phyloP scores from a whole-genome alignment of 2,329 filamentous ascomycete species.

The Cytospora leucostoma region DNA sequence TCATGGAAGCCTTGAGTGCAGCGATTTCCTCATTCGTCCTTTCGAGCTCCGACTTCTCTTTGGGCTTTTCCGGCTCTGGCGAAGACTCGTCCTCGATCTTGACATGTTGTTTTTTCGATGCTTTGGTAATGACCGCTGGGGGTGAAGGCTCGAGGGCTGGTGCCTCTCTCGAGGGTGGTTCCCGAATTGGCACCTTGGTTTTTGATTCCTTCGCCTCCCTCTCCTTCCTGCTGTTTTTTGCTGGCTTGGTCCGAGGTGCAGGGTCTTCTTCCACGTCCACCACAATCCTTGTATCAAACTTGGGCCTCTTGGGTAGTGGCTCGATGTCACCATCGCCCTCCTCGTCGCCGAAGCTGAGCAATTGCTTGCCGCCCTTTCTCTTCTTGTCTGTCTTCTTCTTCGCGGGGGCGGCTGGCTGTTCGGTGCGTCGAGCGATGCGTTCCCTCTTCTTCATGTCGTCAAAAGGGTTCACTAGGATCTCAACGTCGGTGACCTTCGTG shows the following conservation, averaged over 20 bases:
- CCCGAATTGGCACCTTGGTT: constrained; percentile 29
- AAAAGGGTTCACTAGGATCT: constrained; percentile 81
- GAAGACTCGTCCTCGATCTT: constrained; percentile 37
- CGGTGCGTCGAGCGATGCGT: constrained; percentile 54
- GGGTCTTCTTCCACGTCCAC: constrained; percentile 52
- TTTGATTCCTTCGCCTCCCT: constrained; percentile 31
- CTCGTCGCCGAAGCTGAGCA: constrained; percentile 76
- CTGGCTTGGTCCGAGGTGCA: constrained; percentile 31
- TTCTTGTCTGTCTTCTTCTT: constrained; percentile 63
- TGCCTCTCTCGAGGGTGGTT: constrained; percentile 35
- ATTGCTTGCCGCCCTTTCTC: constrained; percentile 72
- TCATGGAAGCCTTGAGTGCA: constrained; percentile 79
- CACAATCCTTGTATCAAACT: constrained; percentile 76
- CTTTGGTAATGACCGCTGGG: constrained; percentile 6
- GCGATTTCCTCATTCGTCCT: constrained; percentile 79
- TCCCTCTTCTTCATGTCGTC: constrained; percentile 75
- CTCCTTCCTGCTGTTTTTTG: constrained; percentile 34
- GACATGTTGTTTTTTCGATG: constrained; percentile 19
- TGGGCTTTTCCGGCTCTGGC: constrained; percentile 39
- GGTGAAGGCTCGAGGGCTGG: constrained; percentile 14
- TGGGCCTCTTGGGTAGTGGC: constrained; percentile 71
- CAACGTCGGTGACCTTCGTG: constrained; percentile 71
- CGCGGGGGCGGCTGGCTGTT: constrained; percentile 45
- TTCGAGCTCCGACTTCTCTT: constrained; percentile 58
- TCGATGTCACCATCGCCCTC: constrained; percentile 60